Base-by-base conservation (phyloP, 495 filamentous ascomycete species). In the Trypethelium eluteriae region DNA sequence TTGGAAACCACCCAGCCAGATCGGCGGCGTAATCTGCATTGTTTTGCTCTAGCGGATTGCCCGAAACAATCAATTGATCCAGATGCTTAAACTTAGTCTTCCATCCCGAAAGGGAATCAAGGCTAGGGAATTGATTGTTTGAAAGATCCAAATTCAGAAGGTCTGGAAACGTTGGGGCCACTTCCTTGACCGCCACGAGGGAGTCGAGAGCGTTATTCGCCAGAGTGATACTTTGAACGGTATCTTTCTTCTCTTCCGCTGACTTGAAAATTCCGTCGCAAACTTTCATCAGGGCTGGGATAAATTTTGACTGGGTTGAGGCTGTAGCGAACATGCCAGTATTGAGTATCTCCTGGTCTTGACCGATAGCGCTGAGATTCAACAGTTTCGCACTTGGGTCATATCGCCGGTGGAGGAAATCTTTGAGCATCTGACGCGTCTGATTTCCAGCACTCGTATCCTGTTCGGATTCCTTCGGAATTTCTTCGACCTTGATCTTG, bases 141-240 rank as follows among this genome's bases (percentile, higher is more conserved):
- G 89, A 93, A 2, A 96, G 82, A 68, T 95, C 92, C 11, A 96
- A 83, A 64, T 94, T 90, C 72, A 91, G 87, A 64, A 97, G 76
- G 68, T 88, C 84, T 1, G 93, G 90, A 61, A 98, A 87, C 0
- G 89, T 88, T 47, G 84, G 78, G 18, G 90, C 84, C 12, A 98
- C 81, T 0, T 83, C 78, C 14, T 85, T 88, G 56, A 98, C 88
- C 39, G 86, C 82, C 25, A 77, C 67, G 61, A 96, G 81, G 67
- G 88, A 85, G 35, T 81, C 76, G 36, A 98, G 85, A 61, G 84
- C 81, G 70, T 97, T 97, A 70, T 86, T 81, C 36, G 86, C 86
- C 4, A 98, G 82, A 18, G 86, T 88, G 69, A 96, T 85, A 65
- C 89, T 90, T 63, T 85, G 77, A 35, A 98, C 83, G 3, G 86